Evolutionary conservation across 768 basidiomycete species (phyloP), one percentile per base, ranked within the genome.

Genomic region (Boletus rufocinnamomeus): DNA sequence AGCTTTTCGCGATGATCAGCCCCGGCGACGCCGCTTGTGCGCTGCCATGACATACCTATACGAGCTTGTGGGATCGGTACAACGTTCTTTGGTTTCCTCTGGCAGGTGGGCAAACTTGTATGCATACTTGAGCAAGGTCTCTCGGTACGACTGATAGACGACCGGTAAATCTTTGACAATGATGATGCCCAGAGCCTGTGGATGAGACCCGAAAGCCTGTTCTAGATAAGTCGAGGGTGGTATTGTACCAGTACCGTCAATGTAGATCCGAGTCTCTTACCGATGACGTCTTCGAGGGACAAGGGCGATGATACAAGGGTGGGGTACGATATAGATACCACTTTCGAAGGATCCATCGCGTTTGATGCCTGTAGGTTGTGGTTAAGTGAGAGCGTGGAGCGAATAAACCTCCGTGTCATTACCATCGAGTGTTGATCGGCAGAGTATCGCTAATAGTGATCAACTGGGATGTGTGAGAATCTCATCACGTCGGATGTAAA

Each of bases 181-280:
- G 59, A 96, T 80, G 61, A 97, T 87, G 1, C 94, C 94, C 51
- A 95, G 77, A 46, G 85, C 87, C 51, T 85, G 76, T 9, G 89
- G 82, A 58, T 84, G 78, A 13, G 91, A 91, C 23, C 93, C 94
- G 66, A 96, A 96, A 4, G 91, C 94, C 63, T 84, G 80, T 65
- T 88, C 89, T 91, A 63, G 19, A 49, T 11, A 40, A 41, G 41
- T 35, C 23, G 43, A 48, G 21, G 43, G 50, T 52, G n/a, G 48
- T 46, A 23, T 51, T 19, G 35, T 56, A 7, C 28, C 48, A 21
- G 16, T 41, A 27, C 43, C n/a, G 23, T 58, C 45, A 14, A 19
- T n/a, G 28, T 17, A 21, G 50, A 47, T 48, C 44, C 28, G 45
- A 46, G 43, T 34, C 21, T 58, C 76, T 57, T 59, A 86, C 90